Evolutionary conservation across 768 basidiomycete species (phyloP), one percentile per base, ranked within the genome.

Genomic region (Rhodotorula sphaerocarpa): DNA sequence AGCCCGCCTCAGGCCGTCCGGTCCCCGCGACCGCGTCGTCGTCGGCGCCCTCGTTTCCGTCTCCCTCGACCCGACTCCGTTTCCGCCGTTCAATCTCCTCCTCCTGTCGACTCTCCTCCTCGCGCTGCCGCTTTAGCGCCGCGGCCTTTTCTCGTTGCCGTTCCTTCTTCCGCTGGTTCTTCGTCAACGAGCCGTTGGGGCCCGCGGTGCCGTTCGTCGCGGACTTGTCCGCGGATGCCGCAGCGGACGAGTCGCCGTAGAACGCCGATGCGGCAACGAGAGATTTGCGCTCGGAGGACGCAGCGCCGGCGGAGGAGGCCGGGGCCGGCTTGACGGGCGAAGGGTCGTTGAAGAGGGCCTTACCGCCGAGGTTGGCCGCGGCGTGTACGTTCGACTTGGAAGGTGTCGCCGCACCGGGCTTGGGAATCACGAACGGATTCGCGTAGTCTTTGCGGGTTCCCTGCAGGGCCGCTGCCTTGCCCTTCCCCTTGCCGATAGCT

Each of bases 101-200:
- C 44, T 59, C 65, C 16, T 16, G 3, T 16, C 50, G 42, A 30
- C 48, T 52, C 61, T 62, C 65, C n/a, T 45, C 65, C 30, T 46
- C 21, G 9, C 45, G 27, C 27, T 15, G 6, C 25, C 61, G 47
- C 45, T 55, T 55, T 44, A 14, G 7, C 23, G 41, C 54, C 11
- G 36, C 36, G n/a, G 23, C 25, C n/a, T 33, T 43, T 33, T 56
- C 30, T 15, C 43, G 52, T 14, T 67, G 57, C 1, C 65, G 57
- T 27, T 51, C 47, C 54, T 67, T 67, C 41, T 63, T 62, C 39
- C 65, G 61, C 34, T 67, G 57, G 36, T 67, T 67, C 57, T 67
- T 67, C 30, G 57, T 45, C 20, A 61, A 23, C 18, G 33, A 18
- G 3, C 21, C 54, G 27, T 25, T 25, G 1, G 27, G 20, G 2